Evolutionary conservation across 805 yeast species (phyloP).

Genomic region (Suhomyces xylopsoci): DNA sequence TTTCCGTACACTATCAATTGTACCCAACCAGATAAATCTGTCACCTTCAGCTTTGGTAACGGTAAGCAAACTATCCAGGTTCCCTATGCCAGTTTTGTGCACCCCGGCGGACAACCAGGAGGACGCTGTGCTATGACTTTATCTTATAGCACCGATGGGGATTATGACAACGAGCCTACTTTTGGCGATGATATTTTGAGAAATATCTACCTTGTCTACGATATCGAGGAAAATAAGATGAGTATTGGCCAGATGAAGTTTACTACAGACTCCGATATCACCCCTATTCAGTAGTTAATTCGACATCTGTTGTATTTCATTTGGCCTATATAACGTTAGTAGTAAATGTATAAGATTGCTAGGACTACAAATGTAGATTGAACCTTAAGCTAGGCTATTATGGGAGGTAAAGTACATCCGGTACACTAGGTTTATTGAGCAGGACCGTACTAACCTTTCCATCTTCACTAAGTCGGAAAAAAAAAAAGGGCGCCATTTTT

Average conservation of each 20-base stretch:
- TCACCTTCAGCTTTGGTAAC: not conserved
- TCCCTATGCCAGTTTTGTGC: conserved; percentile 5
- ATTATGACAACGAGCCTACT: conserved; percentile 10
- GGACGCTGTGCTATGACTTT: not conserved
- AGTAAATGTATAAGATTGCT: too few species aligned
- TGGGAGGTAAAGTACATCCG: too few species aligned
- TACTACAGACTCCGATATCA: not conserved
- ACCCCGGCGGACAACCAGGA: not conserved
- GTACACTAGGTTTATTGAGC: too few species aligned
- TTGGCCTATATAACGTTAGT: too few species aligned
- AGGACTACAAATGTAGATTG: too few species aligned
- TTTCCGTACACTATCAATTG: not conserved
- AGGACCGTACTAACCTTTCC: too few species aligned
- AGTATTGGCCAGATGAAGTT: conserved; percentile 39
- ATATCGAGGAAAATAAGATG: conserved; percentile 43
- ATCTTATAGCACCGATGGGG: not conserved
- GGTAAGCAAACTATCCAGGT: not conserved
- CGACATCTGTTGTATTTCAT: too few species aligned
- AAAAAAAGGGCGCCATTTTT: too few species aligned
- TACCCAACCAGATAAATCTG: not conserved
- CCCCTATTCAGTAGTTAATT: not conserved
- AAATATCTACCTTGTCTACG: conserved; percentile 52
- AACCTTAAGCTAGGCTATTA: too few species aligned
- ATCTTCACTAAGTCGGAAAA: too few species aligned
- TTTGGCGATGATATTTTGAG: conserved; percentile 55